Percentiles rank a stretch among this genome's conserved stretches.
phyloP scores from a whole-genome alignment of 805 yeast genomes.

The Kuraishia hungarica region DNA sequence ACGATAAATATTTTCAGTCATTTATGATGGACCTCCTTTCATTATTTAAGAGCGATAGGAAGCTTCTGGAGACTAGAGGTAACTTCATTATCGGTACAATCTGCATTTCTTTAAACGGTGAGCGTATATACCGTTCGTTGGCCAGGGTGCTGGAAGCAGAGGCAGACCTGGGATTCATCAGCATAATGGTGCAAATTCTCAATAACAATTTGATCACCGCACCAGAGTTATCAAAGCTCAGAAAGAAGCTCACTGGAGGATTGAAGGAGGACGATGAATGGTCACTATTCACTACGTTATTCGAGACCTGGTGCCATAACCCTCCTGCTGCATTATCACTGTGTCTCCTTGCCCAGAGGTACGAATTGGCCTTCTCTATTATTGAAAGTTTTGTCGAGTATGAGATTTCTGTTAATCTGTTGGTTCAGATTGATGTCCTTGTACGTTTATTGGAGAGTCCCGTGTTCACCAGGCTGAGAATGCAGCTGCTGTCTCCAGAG shows the following conservation, averaged over 20 bases:
- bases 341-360: constrained; percentile 79
- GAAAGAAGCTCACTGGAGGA: constrained; percentile 46
- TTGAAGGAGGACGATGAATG: constrained; percentile 56
- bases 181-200: constrained; percentile 77
- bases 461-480: constrained; percentile 75
- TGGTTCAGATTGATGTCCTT: constrained; percentile 81
- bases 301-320: constrained; percentile 87
- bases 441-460: constrained; percentile 92
- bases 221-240: constrained; percentile 63
- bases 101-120: constrained; percentile 74
- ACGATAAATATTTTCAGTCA: constrained; percentile 66
- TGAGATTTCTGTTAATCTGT: constrained; percentile 69
- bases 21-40: constrained; percentile 66
- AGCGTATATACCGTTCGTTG: constrained; percentile 70
- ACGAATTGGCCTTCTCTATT: constrained; percentile 80
- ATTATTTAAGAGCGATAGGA: constrained; percentile 62
- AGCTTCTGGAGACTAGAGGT: constrained; percentile 61
- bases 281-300: constrained; percentile 63
- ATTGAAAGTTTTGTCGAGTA: constrained; percentile 72
- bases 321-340: constrained; percentile 82
- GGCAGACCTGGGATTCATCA: constrained; percentile 59
- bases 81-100: constrained; percentile 79
- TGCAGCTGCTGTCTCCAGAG: constrained; percentile 85
- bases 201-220: constrained; percentile 82
- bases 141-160: constrained; percentile 66